phyloP scores from a whole-genome alignment of 2,329 filamentous ascomycete species.

The Claviceps sp. region DNA sequence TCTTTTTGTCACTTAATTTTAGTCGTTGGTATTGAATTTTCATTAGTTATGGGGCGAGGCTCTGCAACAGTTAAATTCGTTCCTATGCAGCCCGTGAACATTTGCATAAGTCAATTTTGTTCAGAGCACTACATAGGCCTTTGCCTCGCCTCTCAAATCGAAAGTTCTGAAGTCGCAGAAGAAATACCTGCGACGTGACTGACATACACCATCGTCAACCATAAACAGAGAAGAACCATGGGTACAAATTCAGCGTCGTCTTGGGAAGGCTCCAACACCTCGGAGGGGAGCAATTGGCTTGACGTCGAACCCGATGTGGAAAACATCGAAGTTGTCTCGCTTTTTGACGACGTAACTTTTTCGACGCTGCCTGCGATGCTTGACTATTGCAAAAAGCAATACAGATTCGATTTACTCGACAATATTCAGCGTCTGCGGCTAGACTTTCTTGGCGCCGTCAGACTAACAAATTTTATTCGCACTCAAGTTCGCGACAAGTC shows the following conservation, averaged over 20 bases:
- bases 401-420: slow-evolving; percentile 53
- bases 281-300: slow-evolving; percentile 36
- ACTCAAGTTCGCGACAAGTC: slow-evolving; percentile 29
- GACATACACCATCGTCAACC: not conserved
- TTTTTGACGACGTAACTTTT: slow-evolving; percentile 56
- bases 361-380: slow-evolving; percentile 52
- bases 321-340: slow-evolving; percentile 46
- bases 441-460: slow-evolving; percentile 62
- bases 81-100: no score
- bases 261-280: slow-evolving; percentile 15
- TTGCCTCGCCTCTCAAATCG: no score
- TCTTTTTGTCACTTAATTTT: no score
- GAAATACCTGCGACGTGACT: no score
- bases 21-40: no score
- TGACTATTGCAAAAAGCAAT: slow-evolving; percentile 50
- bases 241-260: slow-evolving; percentile 6
- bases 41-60: no score
- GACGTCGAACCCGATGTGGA: slow-evolving; percentile 51
- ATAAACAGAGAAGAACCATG: not conserved
- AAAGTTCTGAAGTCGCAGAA: no score
- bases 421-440: slow-evolving; percentile 44
- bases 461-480: slow-evolving; percentile 59
- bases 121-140: no score
- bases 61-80: no score
- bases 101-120: no score